Conservation (phyloP, 31 red algal genomes). For the Bonnemaisonia californica region DNA sequence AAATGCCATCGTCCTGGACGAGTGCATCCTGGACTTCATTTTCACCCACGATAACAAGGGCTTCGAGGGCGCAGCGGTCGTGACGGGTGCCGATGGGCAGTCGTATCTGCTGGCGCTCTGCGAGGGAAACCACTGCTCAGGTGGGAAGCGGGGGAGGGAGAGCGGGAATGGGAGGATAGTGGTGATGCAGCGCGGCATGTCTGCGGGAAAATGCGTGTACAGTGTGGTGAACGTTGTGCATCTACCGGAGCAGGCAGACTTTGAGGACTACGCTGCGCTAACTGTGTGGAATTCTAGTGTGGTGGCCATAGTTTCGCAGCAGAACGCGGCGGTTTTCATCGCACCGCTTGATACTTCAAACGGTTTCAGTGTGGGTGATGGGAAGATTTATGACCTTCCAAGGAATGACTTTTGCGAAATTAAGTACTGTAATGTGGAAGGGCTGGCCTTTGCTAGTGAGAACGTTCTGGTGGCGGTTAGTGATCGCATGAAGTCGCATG, state of each 20-base stretch:
- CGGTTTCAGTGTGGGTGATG: constrained; percentile 12
- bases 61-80: constrained; percentile 52
- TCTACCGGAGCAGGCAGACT: constrained; percentile 24
- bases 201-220: constrained; percentile 17
- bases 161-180: constrained; percentile 42
- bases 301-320: constrained; percentile 47
- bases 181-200: constrained; percentile 23
- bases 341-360: constrained; percentile 19
- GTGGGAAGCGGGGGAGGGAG: constrained; percentile 29
- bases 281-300: constrained; percentile 9
- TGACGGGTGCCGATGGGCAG: constrained; percentile 17
- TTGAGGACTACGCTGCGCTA: constrained; percentile 57
- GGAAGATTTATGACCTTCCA: constrained; percentile 47
- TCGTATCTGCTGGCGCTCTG: constrained; percentile 50
- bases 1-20: constrained; percentile 3
- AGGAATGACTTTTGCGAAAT: constrained; percentile 30
- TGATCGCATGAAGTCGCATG: constrained; percentile 47
- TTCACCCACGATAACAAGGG: constrained; percentile 66
- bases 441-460: constrained; percentile 28
- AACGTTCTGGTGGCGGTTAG: constrained; percentile 33
- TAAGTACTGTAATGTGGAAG: constrained; percentile 67
- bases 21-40: constrained; percentile 23
- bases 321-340: constrained; percentile 55
- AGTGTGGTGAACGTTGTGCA: constrained; percentile 8
- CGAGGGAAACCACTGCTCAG: constrained; percentile 62